Evolutionary conservation across 129 eudicot genomes (phyloP).

Genomic region (Calendula officinalis): DNA sequence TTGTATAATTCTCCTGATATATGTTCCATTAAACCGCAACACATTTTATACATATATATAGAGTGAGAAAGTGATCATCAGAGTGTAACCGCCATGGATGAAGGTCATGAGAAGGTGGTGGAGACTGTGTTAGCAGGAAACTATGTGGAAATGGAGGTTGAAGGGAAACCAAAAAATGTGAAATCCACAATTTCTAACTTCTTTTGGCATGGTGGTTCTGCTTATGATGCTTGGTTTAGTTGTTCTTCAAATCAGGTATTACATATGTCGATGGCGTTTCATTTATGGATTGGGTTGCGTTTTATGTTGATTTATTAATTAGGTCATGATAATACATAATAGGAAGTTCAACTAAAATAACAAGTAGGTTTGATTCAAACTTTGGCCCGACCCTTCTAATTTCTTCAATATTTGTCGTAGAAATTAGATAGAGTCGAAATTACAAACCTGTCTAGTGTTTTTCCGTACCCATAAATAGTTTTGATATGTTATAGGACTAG

Average conservation of each 20-base stretch:
- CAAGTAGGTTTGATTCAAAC: no score
- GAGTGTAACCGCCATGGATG: slow-evolving; percentile 24
- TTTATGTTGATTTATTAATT: no score
- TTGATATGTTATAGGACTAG: no score
- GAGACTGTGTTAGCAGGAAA: slow-evolving; percentile 86
- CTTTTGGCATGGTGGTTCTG: slow-evolving; percentile 98
- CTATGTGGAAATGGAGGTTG: slow-evolving; percentile 91
- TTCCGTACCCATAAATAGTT: no score
- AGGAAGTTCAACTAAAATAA: no score
- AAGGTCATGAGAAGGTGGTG: slow-evolving; percentile 54
- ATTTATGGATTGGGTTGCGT: background rate
- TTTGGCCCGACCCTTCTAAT: no score
- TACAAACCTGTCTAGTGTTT: no score
- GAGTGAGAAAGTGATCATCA: background rate
- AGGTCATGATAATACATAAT: no score
- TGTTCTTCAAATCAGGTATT: slow-evolving; percentile 92
- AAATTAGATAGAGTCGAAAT: no score
- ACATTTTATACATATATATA: slow-evolving; percentile 5
- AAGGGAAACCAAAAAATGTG: slow-evolving; percentile 47
- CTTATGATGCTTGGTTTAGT: slow-evolving; percentile 97
- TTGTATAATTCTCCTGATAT: slow-evolving; percentile 8
- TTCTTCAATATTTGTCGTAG: no score
- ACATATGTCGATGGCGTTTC: background rate
- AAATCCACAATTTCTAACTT: slow-evolving; percentile 60
- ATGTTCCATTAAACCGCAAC: slow-evolving; percentile 28